Percentiles rank a stretch among this genome's conserved stretches.
These are phyloP conservation scores for Buddleja alternifolia DNA, from an alignment of 257 asterid species.

Conservation along the genomic window DNA sequence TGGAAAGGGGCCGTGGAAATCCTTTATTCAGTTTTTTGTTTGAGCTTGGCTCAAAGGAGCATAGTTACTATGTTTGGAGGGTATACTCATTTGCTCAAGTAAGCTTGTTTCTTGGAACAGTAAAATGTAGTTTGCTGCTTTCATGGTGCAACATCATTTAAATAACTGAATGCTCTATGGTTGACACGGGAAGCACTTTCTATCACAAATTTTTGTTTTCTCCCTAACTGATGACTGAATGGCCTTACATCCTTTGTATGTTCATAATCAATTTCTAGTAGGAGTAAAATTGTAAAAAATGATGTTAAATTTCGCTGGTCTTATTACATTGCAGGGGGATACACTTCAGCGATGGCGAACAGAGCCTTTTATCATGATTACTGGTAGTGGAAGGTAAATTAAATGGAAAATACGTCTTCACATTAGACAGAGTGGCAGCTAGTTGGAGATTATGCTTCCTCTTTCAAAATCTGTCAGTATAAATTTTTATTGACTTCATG, in stretches of 20 bases:
- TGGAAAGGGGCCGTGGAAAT: conserved; percentile 96
- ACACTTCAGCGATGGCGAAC: conserved; percentile 94
- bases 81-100: conserved; percentile 98
- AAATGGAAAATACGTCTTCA: conserved; percentile 1
- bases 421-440: conserved; percentile 1
- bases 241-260: neutral
- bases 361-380: conserved; percentile 96
- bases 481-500: neutral
- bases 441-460: conserved; percentile 12
- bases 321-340: conserved; percentile 71
- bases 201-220: neutral
- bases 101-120: conserved; percentile 12
- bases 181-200: neutral
- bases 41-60: conserved; percentile 97
- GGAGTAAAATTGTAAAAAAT: neutral
- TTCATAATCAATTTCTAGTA: neutral
- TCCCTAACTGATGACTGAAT: neutral
- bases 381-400: conserved; percentile 94
- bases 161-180: neutral
- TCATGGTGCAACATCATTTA: neutral
- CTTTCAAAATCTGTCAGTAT: neutral
- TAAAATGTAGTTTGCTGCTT: conserved; percentile 11
- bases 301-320: neutral
- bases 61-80: conserved; percentile 95
- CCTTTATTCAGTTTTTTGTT: conserved; percentile 76